Evolutionary conservation across 2,329 filamentous ascomycete species (phyloP), one percentile per base, ranked within the genome.

Genomic region (Dactylella cylindrospora): DNA sequence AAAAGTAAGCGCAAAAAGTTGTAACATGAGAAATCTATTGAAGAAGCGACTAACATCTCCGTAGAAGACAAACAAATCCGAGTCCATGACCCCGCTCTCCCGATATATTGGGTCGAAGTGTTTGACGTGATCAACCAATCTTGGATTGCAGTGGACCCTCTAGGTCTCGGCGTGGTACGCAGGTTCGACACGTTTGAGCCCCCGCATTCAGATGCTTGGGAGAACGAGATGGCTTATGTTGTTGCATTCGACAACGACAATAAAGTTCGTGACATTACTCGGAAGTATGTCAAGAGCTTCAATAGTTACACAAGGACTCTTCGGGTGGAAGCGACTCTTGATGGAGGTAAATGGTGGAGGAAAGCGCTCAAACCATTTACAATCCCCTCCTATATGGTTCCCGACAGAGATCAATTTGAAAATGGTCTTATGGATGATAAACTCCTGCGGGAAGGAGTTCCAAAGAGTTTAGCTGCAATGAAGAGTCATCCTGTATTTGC

Each of bases 21-120:
- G n/a, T n/a, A n/a, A n/a, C n/a, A n/a, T n/a, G n/a, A n/a, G n/a
- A n/a, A n/a, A n/a, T n/a, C n/a, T n/a, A n/a, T n/a, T n/a, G n/a
- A n/a, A n/a, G n/a, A n/a, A n/a, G n/a, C n/a, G n/a, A n/a, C n/a
- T n/a, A n/a, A 2, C 15, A 19, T 19, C 6, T 22, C 13, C 17
- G 20, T 40, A 59, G 54, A 19, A 36, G 32, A n/a, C 70, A 69
- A 73, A 70, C 19, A 68, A 66, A 45, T 74, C 70, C 74, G 70
- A 10, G 79, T 85, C 8, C 79, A 78, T 19, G 88, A 91, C 69
- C 90, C 89, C 0, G 73, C 81, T 0, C 88, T 85, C 68, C 93
- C 93, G 0, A 79, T 97, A 2, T 97, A 90, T 71, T 98, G 93
- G 93, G 85, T 96, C 0, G 93, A 98, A 74, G 84, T 88, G 2